Conservation (phyloP, 352 stramenopile species). For the Globisporangium recalcitrans region DNA sequence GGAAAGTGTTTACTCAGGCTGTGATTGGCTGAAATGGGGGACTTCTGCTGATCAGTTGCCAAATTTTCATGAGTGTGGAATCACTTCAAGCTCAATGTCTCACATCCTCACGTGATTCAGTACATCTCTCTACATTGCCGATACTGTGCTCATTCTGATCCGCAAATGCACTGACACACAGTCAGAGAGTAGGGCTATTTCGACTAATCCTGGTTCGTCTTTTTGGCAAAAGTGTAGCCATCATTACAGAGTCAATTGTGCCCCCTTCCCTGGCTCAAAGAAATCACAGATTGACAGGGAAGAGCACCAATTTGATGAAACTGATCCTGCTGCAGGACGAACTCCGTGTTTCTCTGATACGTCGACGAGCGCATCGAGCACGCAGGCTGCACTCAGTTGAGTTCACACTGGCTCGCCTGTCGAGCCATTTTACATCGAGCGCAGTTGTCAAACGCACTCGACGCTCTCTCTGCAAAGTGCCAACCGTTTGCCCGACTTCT, state of each 20-base stretch:
- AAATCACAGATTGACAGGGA: no score
- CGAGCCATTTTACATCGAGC: neutral
- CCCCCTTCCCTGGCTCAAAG: no score
- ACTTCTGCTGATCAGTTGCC: neutral
- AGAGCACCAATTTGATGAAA: no score
- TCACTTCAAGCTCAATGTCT: neutral
- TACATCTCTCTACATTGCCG: neutral
- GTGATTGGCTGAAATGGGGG: no score
- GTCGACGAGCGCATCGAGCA: no score
- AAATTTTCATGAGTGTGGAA: neutral
- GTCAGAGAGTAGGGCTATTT: neutral
- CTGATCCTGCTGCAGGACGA: no score
- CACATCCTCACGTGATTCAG: neutral
- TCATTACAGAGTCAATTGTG: no score
- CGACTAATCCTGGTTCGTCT: slow-evolving; percentile 1
- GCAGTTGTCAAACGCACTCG: no score
- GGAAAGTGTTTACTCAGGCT: neutral
- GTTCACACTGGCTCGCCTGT: neutral
- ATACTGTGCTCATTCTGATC: neutral
- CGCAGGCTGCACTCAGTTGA: no score
- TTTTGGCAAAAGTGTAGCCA: neutral
- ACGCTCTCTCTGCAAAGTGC: neutral
- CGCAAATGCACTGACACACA: neutral
- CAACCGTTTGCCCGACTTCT: no score
- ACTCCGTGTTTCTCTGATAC: no score